Evolutionary conservation across 768 basidiomycete genomes (phyloP).

Genomic region (Mycena capillaripes): DNA sequence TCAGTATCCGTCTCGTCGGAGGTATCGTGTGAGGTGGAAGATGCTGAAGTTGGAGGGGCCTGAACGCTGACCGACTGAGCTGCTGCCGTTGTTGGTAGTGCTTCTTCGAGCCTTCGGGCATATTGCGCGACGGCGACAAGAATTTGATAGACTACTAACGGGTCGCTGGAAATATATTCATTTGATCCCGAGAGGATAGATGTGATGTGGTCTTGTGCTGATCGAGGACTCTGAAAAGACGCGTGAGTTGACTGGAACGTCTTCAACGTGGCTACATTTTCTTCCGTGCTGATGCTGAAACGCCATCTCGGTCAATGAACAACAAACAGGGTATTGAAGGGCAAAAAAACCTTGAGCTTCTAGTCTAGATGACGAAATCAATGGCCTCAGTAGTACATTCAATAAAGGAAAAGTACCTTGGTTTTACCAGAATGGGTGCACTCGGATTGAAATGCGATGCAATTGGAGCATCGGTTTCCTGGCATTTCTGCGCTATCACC

Average conservation of each 20-base stretch:
- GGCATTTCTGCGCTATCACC: slow-evolving; percentile 62
- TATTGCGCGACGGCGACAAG: slow-evolving; percentile 27
- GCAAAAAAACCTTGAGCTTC: slow-evolving; percentile 9
- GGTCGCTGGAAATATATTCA: slow-evolving; percentile 37
- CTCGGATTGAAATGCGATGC: slow-evolving; percentile 50
- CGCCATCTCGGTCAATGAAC: neutral
- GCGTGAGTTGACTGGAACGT: neutral
- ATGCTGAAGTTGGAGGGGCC: neutral
- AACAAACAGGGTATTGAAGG: neutral
- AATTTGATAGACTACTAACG: slow-evolving; percentile 13
- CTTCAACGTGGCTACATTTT: neutral
- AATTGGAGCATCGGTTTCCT: slow-evolving; percentile 56
- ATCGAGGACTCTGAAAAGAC: neutral
- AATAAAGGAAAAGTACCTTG: slow-evolving; percentile 34
- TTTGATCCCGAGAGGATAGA: slow-evolving; percentile 40
- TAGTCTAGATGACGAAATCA: neutral
- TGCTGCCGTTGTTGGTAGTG: slow-evolving; percentile 5
- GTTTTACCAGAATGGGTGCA: slow-evolving; percentile 54
- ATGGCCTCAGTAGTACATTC: neutral
- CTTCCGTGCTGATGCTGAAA: neutral
- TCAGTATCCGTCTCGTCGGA: slow-evolving; percentile 4
- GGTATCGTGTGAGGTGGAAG: neutral
- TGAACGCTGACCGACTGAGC: neutral
- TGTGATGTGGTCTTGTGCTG: slow-evolving; percentile 21
- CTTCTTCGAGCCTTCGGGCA: slow-evolving; percentile 31